phyloP scores from a whole-genome alignment of 345 rosid genomes.

The Rhizophora mangle region DNA sequence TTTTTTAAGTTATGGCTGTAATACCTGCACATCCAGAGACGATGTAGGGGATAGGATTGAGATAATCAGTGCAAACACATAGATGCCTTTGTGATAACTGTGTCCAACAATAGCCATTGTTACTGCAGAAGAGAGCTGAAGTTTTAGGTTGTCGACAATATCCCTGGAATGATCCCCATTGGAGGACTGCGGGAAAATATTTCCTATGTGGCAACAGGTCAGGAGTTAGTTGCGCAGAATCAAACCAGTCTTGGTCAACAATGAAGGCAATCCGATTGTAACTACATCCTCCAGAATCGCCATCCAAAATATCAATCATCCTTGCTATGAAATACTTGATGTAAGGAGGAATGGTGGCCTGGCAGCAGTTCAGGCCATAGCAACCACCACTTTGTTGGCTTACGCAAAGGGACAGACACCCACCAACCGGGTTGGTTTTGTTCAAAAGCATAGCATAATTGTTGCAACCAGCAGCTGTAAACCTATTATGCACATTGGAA shows the following conservation, averaged over 20 bases:
- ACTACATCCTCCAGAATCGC: no score
- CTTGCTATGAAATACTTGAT: no score
- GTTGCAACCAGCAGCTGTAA: no score
- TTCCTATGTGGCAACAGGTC: neutral
- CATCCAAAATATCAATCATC: no score
- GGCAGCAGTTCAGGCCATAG: no score
- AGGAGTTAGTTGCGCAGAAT: neutral
- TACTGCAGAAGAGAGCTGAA: neutral
- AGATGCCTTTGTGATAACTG: neutral
- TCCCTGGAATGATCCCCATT: neutral
- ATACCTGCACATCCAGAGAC: neutral
- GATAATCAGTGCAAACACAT: neutral
- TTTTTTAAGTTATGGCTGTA: neutral
- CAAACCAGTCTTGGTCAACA: neutral
- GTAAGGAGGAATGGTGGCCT: no score
- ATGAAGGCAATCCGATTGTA: no score
- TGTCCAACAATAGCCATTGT: neutral
- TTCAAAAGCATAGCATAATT: no score
- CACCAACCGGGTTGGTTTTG: no score
- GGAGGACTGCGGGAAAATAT: neutral
- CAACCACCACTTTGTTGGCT: no score
- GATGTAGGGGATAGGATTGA: neutral
- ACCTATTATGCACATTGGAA: no score
- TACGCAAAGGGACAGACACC: no score
- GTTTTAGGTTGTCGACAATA: neutral